Percentiles rank a stretch among this genome's conserved stretches.
phyloP scores from a whole-genome alignment of 495 filamentous ascomycete genomes.

The Xylaria cubensis region DNA sequence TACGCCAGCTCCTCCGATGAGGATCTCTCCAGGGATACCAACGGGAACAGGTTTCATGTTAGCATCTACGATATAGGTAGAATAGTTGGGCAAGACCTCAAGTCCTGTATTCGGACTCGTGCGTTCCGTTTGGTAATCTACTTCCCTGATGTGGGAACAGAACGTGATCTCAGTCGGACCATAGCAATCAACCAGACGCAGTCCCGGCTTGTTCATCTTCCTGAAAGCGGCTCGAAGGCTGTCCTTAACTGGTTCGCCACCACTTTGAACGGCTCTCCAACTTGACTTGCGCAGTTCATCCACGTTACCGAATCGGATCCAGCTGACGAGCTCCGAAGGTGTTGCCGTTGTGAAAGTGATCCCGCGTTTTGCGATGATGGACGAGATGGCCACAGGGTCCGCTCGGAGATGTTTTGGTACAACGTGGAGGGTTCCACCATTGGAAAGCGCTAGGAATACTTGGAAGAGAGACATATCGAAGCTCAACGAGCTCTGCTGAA shows the following conservation, averaged over 20 bases:
- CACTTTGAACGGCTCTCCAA: constrained; percentile 1
- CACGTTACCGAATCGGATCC: constrained; percentile 18
- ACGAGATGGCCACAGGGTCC: constrained; percentile 24
- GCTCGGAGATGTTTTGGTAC: constrained; percentile 13
- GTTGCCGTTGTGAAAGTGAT: constrained; percentile 30
- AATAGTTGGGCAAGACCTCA: constrained; percentile 33
- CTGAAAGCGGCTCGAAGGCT: background rate
- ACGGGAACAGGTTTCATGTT: constrained; percentile 42
- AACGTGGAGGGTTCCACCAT: constrained; percentile 29
- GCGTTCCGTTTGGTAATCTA: background rate
- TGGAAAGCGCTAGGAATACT: constrained; percentile 23
- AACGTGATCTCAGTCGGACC: constrained; percentile 23
- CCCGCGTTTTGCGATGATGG: constrained; percentile 19
- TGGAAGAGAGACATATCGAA: constrained; percentile 37
- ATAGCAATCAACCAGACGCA: constrained; percentile 16
- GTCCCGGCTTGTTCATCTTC: background rate
- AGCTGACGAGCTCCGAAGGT: constrained; percentile 30
- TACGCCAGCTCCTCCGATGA: constrained; percentile 34
- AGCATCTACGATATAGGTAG: constrained; percentile 48
- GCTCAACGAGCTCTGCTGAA: constrained; percentile 32
- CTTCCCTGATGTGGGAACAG: background rate
- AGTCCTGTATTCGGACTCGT: constrained; percentile 6
- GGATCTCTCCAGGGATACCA: constrained; percentile 32
- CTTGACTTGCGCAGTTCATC: background rate
- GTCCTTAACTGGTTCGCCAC: constrained; percentile 11